phyloP scores from a whole-genome alignment of 140 eudicot species.

The Senecio squalidus region DNA sequence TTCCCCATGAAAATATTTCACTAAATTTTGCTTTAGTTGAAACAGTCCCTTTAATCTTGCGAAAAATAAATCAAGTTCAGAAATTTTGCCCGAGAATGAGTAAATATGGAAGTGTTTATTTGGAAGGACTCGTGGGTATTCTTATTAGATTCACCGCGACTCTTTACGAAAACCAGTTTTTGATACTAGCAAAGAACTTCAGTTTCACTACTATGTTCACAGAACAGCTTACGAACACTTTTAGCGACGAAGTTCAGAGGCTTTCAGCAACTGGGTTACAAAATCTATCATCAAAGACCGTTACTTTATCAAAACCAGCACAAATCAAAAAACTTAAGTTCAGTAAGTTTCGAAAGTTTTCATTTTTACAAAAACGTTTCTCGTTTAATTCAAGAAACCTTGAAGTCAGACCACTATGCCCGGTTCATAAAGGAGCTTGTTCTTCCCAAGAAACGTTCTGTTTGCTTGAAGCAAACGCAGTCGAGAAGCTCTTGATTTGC shows the following conservation, averaged over 20 bases:
- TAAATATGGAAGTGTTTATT: constrained; percentile 44
- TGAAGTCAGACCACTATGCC: constrained; percentile 25
- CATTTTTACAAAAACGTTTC: constrained; percentile 24
- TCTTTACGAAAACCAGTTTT: constrained; percentile 47
- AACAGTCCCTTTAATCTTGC: constrained; percentile 34
- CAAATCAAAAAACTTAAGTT: constrained; percentile 31
- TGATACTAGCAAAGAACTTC: constrained; percentile 40
- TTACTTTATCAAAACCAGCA: constrained; percentile 50
- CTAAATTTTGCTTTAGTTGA: constrained; percentile 47
- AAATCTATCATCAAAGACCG: constrained; percentile 52
- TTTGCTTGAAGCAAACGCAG: constrained; percentile 56
- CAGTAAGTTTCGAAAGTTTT: constrained; percentile 23
- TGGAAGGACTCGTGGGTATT: constrained; percentile 75
- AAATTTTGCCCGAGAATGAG: constrained; percentile 42
- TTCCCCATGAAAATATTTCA: constrained; percentile 66
- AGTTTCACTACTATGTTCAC: constrained; percentile 48
- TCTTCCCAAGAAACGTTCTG: constrained; percentile 65
- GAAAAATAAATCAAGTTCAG: constrained; percentile 34
- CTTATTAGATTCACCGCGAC: constrained; percentile 67
- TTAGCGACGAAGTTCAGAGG: constrained; percentile 57
- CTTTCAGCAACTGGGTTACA: constrained; percentile 56
- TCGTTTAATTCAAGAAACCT: constrained; percentile 24
- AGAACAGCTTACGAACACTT: constrained; percentile 45
- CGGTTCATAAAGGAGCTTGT: constrained; percentile 59
- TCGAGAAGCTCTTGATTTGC: constrained; percentile 48